Conservation (phyloP, 2,329 filamentous ascomycete genomes). For the Metarhizium anisopliae region DNA sequence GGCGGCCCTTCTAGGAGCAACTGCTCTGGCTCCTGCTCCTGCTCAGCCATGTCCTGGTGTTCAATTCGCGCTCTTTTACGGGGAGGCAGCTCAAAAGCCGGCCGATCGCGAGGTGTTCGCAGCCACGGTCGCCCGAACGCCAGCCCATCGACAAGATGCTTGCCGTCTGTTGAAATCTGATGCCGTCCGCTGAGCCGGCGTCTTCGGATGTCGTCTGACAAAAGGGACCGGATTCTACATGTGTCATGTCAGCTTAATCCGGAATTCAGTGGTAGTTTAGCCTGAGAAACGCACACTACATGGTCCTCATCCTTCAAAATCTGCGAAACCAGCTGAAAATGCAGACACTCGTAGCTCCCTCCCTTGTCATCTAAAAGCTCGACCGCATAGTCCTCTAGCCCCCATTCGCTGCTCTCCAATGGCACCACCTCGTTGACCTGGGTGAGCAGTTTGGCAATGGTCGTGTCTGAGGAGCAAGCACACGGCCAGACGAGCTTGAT, state of each 20-base stretch:
- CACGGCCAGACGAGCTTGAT: slow-evolving; percentile 65
- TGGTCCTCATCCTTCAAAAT: slow-evolving; percentile 77
- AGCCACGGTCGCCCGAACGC: slow-evolving; percentile 71
- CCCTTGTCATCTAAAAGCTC: slow-evolving; percentile 51
- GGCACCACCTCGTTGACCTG: slow-evolving; percentile 74
- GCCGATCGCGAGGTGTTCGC: slow-evolving; percentile 49
- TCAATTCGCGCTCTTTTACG: slow-evolving; percentile 56
- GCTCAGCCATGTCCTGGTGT: slow-evolving; percentile 23
- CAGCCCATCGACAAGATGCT: slow-evolving; percentile 75
- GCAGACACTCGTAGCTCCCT: slow-evolving; percentile 74
- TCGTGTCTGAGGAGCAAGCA: slow-evolving; percentile 48
- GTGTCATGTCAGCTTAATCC: background rate
- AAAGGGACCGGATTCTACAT: slow-evolving; percentile 65
- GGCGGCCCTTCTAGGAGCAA: slow-evolving; percentile 26
- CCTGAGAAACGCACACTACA: slow-evolving; percentile 52
- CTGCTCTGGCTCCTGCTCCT: slow-evolving; percentile 11
- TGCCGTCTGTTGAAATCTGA: slow-evolving; percentile 72
- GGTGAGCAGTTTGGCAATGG: slow-evolving; percentile 67
- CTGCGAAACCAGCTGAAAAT: slow-evolving; percentile 64
- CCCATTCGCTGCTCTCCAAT: slow-evolving; percentile 74
- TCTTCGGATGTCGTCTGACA: slow-evolving; percentile 63
- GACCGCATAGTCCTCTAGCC: slow-evolving; percentile 81
- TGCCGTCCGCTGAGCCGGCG: slow-evolving; percentile 67
- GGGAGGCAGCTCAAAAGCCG: slow-evolving; percentile 61
- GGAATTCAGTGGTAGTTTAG: background rate